Evolutionary conservation across 176 grass and related monocot genomes (phyloP), one percentile per base, ranked within the genome.

Genomic region (Elymus sibiricus): DNA sequence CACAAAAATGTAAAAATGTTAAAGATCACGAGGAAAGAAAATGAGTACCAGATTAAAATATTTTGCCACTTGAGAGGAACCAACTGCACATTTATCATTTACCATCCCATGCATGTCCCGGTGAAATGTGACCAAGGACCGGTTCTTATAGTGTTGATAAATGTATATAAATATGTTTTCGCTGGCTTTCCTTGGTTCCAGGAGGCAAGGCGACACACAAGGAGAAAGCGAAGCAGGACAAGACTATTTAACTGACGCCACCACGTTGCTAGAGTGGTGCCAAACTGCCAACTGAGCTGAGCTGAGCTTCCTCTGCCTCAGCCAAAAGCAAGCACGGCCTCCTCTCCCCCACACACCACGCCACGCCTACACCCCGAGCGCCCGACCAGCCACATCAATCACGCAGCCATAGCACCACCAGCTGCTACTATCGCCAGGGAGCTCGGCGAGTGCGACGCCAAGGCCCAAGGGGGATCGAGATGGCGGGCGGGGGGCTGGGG

Each of bases 401-500:
- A 53, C n/a, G 47, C 46, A 44, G 10, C 9, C 65, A 22, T 58
- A 58, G 53, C 19, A 53, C 19, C 1, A 58, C 17, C 43, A 13
- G 43, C 12, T 42, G 28, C 14, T 68, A n/a, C 14, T 32, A 17
- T 14, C 65, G 15, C 14, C 6, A 15, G 43, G 11, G 61, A 37
- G 38, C 64, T 49, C 37, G 68, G 28, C 16, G 55, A n/a, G 10
- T 22, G 53, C 53, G 53, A 58, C 53, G 9, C 40, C 40, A 11
- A 42, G 6, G 49, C 6, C 6, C 49, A 2, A 53, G 49, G 86
- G 25, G 55, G 85, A 26, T 74, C 19, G 51, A 65, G 59, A 86
- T 86, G 88, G 39, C 84, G 35, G 79, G 83, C 2, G 88, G 64
- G 0, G 85, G 61, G 61, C 46, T 72, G 38, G 85, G 69, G 16